Percentiles rank a stretch among this genome's conserved stretches.
Evolutionary conservation across 2,329 filamentous ascomycete genomes (phyloP).

Genomic region (Talaromyces sp.): DNA sequence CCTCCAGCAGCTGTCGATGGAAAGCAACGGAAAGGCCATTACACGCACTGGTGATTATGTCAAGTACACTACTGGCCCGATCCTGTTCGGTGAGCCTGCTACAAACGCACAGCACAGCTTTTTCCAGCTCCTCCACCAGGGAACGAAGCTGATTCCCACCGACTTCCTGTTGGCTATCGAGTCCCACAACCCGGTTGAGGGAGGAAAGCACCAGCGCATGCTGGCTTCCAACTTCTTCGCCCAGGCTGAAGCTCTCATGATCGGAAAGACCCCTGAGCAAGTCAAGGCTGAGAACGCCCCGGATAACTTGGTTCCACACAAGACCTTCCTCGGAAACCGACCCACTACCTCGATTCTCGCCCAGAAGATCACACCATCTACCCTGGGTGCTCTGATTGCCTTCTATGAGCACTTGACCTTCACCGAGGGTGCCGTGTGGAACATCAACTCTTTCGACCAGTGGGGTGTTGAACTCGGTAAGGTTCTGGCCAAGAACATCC

Average conservation of each 20-base stretch:
- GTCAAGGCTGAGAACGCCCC: constrained; percentile 45
- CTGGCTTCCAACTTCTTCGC: constrained; percentile 48
- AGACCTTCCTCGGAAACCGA: constrained; percentile 97
- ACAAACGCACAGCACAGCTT: constrained; percentile 99
- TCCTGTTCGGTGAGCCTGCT: constrained; percentile 95
- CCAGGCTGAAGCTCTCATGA: constrained; percentile 50
- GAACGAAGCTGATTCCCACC: constrained; percentile 95
- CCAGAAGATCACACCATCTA: constrained; percentile 86
- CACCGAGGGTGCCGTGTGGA: constrained; percentile 95
- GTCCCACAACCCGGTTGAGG: constrained; percentile 91
- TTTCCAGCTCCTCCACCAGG: constrained; percentile 99
- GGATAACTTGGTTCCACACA: constrained; percentile 75
- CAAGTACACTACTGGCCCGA: constrained; percentile 94
- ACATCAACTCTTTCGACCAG: constrained; percentile 99
- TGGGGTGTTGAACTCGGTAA: constrained; percentile 99
- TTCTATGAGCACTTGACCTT: constrained; percentile 99
- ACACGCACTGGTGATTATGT: constrained; percentile 81
- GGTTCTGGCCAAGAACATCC: constrained; percentile 87
- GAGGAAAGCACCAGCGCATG: constrained; percentile 83
- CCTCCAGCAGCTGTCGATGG: constrained; percentile 98
- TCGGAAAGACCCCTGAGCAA: constrained; percentile 44
- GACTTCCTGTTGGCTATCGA: constrained; percentile 97
- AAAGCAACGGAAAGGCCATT: constrained; percentile 97
- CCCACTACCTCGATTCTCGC: constrained; percentile 94
- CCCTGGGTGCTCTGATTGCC: constrained; percentile 89